Evolutionary conservation across 768 basidiomycete species (phyloP).

Genomic region (Plicaturopsis crispa): DNA sequence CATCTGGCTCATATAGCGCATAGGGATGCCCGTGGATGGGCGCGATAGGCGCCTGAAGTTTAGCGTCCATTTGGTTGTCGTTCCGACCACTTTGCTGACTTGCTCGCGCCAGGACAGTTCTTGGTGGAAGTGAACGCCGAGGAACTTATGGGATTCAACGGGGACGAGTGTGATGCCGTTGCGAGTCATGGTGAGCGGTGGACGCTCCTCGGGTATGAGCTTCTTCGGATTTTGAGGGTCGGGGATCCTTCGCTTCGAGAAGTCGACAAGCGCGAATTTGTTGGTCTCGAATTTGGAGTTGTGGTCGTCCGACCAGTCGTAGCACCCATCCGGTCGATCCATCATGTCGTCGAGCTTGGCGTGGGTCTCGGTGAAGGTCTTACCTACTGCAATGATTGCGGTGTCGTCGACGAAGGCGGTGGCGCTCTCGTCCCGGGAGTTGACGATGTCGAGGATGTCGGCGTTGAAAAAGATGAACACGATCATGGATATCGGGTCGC

Average conservation of each 20-base stretch:
- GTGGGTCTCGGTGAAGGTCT: slow-evolving; percentile 14
- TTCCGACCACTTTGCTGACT: neutral
- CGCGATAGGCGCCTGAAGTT: neutral
- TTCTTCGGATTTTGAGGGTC: too few species aligned
- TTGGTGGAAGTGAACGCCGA: slow-evolving; percentile 23
- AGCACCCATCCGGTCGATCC: slow-evolving; percentile 11
- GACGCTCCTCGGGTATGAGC: too few species aligned
- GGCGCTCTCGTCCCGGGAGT: too few species aligned
- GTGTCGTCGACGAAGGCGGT: slow-evolving; percentile 25
- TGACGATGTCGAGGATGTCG: slow-evolving; percentile 11
- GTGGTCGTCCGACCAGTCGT: slow-evolving; percentile 18
- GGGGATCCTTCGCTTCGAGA: too few species aligned
- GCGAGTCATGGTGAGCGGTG: too few species aligned
- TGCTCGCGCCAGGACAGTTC: slow-evolving; percentile 19
- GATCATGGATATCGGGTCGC: slow-evolving; percentile 16
- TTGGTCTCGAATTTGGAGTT: slow-evolving; percentile 23
- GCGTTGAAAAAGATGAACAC: slow-evolving; percentile 18
- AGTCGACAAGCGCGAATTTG: slow-evolving; percentile 23
- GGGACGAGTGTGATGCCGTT: slow-evolving; percentile 15
- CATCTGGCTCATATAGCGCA: slow-evolving; percentile 7
- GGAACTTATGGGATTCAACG: slow-evolving; percentile 12
- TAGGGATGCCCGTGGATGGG: slow-evolving; percentile 5
- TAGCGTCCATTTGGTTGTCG: neutral
- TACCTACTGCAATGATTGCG: slow-evolving; percentile 15
- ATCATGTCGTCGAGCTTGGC: slow-evolving; percentile 18